phyloP scores from a whole-genome alignment of 2,329 filamentous ascomycete species.

The Trichoderma afroharzianum region DNA sequence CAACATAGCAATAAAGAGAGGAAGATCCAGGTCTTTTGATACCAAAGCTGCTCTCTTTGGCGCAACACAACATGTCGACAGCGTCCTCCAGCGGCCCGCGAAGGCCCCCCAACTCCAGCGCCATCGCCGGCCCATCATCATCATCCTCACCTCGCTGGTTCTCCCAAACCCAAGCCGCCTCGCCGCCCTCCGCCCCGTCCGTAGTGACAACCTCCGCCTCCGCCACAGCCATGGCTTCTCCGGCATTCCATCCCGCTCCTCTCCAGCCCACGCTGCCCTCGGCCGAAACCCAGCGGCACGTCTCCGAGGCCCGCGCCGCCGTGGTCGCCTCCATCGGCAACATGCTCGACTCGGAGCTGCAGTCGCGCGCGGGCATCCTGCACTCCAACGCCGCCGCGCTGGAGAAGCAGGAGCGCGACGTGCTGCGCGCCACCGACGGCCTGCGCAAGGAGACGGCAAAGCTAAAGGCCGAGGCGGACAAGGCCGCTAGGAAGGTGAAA shows the following conservation, averaged over 20 bases:
- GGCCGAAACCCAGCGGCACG: slow-evolving; percentile 42
- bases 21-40: background rate
- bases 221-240: slow-evolving; percentile 4
- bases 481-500: slow-evolving; percentile 63
- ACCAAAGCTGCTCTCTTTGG: background rate
- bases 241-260: slow-evolving; percentile 20
- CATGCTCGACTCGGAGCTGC: slow-evolving; percentile 65
- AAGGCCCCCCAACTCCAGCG: background rate
- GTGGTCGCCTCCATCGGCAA: slow-evolving; percentile 64
- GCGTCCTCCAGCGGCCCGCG: background rate
- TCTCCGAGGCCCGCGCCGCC: slow-evolving; percentile 55
- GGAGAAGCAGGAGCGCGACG: slow-evolving; percentile 62
- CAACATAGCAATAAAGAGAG: background rate
- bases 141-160: slow-evolving; percentile 10
- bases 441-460: slow-evolving; percentile 63
- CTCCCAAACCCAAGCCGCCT: background rate
- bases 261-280: slow-evolving; percentile 40
- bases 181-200: background rate
- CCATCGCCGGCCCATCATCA: background rate
- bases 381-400: slow-evolving; percentile 67
- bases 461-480: slow-evolving; percentile 60
- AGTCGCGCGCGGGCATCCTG: slow-evolving; percentile 63
- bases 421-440: slow-evolving; percentile 56
- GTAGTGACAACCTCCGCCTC: background rate
- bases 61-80: slow-evolving; percentile 1